Percentiles rank a stretch among this genome's conserved stretches.
These are phyloP conservation scores for Naganishia kalamii DNA, from an alignment of 768 basidiomycete genomes.

Conservation along the genomic window DNA sequence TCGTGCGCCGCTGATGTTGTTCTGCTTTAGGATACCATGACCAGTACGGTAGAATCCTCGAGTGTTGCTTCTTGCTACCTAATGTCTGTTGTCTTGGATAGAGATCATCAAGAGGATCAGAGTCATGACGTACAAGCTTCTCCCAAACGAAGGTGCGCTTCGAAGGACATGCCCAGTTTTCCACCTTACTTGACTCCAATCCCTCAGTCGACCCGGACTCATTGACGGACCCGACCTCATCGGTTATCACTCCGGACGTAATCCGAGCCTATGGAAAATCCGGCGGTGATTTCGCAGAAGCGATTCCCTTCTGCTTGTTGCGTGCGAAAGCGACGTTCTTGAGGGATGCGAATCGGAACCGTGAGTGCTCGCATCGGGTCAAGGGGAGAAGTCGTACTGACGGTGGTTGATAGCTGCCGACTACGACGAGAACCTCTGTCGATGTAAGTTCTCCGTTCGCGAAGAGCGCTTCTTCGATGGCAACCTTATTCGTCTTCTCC, in stretches of 20 bases:
- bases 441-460: conserved; percentile 53
- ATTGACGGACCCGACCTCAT: conserved; percentile 70
- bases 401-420: conserved; percentile 55
- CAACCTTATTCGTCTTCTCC: neutral
- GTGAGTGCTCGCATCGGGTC: neutral
- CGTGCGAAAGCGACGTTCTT: conserved; percentile 74
- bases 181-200: neutral
- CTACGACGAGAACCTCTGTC: conserved; percentile 73
- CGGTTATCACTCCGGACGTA: conserved; percentile 70
- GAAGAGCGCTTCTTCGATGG: too few relatives aligned
- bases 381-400: neutral
- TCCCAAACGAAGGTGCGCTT: conserved; percentile 64
- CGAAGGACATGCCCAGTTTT: too few relatives aligned
- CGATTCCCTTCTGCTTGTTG: conserved; percentile 62
- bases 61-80: too few relatives aligned
- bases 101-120: conserved; percentile 76
- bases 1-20: neutral
- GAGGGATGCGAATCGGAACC: conserved; percentile 70
- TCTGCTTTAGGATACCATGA: conserved; percentile 33
- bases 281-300: conserved; percentile 80
- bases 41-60: conserved; percentile 23
- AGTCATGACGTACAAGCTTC: conserved; percentile 63
- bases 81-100: conserved; percentile 41
- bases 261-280: conserved; percentile 68
- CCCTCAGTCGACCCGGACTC: conserved; percentile 53